phyloP scores from a whole-genome alignment of 2,329 filamentous ascomycete genomes.

The Fusarium acutatum region DNA sequence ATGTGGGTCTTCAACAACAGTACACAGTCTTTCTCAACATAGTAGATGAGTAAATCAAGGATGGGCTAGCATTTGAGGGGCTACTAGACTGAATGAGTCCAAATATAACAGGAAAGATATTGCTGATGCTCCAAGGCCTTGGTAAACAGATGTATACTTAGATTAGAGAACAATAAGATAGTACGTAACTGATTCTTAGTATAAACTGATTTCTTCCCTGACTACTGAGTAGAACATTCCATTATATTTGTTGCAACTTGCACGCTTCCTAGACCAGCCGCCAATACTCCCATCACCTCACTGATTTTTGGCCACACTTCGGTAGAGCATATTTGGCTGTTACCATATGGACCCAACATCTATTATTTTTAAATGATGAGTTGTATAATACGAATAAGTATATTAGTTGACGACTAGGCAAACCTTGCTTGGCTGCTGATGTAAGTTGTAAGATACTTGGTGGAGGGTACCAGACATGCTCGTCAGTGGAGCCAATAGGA shows the following conservation, averaged over 20 bases:
- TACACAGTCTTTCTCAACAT: neutral
- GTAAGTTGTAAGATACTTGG: neutral
- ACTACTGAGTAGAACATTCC: too few species aligned
- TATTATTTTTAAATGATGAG: too few species aligned
- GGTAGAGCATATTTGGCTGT: neutral
- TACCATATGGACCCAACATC: neutral
- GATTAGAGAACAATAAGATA: neutral
- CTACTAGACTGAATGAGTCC: neutral
- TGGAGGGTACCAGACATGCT: neutral
- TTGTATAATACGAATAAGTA: fast-evolving
- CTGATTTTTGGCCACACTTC: too few species aligned
- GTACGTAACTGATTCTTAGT: fast-evolving
- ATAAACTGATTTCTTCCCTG: too few species aligned
- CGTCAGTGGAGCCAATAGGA: neutral
- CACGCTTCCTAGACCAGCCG: fast-evolving
- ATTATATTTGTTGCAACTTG: fast-evolving
- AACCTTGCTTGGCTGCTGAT: neutral
- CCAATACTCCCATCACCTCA: neutral
- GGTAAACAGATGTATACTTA: neutral
- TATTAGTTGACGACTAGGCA: neutral
- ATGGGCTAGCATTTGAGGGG: neutral
- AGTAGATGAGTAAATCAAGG: neutral
- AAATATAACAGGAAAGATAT: neutral
- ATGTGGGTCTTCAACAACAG: neutral
- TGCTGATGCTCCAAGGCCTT: too few species aligned